Evolutionary conservation across 2,329 filamentous ascomycete genomes (phyloP), one percentile per base, ranked within the genome.

Genomic region (Coniella vitis): DNA sequence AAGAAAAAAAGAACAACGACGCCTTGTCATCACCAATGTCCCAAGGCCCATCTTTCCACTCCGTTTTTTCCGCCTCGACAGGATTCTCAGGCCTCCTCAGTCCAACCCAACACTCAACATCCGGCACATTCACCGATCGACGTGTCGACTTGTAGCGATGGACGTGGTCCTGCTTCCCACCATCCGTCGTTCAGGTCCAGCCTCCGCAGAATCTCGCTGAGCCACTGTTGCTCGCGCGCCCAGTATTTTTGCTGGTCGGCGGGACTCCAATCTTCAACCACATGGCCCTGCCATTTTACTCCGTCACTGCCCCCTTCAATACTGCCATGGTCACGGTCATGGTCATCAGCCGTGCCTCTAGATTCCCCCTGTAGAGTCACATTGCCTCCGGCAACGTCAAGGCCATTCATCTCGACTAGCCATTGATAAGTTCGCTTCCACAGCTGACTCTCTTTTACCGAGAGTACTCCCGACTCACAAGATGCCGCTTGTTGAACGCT

Each of bases 351-450:
- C 19, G 8, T 12, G n/a, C 37, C 13, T n/a, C 20, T 7, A 14
- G 20, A 31, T 10, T 29, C 10, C 25, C 10, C 5, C 22, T n/a
- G 22, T 19, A 32, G n/a, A n/a, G 25, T 12, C 12, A 13, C n/a
- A 17, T 25, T 4, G 29, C 16, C 9, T 12, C 3, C 17, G 14
- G 19, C 4, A 25, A 34, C 20, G 13, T 17, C 38, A 3, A 42
- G n/a, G 16, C 4, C 17, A 13, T 46, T 13, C 25, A 41, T 44
- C 10, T 43, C 39, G 12, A 46, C 34, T 31, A 45, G 29, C 19
- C 45, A 43, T 8, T 35, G 47, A 31, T 21, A 41, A 29, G 35
- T 47, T 39, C 36, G 45, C 17, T 37, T 34, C 51, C 47, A 53
- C 44, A 53, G n/a, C n/a, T 38, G 39, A 17, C 31, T 40, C 22